Evolutionary conservation across 202 grass and related monocot species (phyloP).

Genomic region (Setaria viridis): DNA sequence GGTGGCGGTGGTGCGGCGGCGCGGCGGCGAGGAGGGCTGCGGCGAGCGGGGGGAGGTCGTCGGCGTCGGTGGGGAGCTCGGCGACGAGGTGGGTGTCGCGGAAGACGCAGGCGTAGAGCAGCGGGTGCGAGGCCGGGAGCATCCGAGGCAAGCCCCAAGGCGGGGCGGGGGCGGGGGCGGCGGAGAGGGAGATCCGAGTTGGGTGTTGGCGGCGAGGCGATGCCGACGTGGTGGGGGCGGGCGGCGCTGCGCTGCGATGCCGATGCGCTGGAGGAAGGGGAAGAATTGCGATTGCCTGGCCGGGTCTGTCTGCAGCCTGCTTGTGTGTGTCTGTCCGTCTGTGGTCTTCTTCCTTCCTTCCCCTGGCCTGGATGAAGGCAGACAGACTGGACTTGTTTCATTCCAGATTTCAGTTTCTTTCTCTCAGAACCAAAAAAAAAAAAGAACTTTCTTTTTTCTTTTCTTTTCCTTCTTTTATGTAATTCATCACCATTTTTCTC

Average conservation of each 20-base stretch:
- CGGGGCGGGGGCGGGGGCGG: conserved; percentile 8
- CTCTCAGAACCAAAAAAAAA: neutral
- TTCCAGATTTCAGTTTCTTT: conserved; percentile 11
- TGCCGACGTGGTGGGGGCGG: neutral
- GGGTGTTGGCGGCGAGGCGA: neutral
- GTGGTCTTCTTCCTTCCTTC: too few species aligned
- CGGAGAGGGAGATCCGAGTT: conserved; percentile 12
- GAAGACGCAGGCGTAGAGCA: conserved; percentile 70
- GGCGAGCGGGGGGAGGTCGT: conserved; percentile 45
- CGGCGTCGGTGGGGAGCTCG: conserved; percentile 42
- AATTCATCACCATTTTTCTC: too few species aligned
- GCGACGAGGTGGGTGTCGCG: conserved; percentile 55
- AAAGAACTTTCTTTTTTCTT: too few species aligned
- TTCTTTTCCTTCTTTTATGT: too few species aligned
- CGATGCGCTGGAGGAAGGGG: neutral
- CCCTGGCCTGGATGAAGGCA: neutral
- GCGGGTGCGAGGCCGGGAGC: conserved; percentile 70
- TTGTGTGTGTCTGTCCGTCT: too few species aligned
- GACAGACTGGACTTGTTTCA: conserved; percentile 31
- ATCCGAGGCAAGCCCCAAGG: conserved; percentile 55
- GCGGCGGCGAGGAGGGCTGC: conserved; percentile 46
- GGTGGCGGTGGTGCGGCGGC: conserved; percentile 48
- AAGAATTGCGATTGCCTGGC: neutral
- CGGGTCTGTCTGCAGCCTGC: too few species aligned
- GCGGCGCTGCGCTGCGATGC: too few species aligned